phyloP scores from a whole-genome alignment of 2,329 filamentous ascomycete species.

The Fusarium metavorans region DNA sequence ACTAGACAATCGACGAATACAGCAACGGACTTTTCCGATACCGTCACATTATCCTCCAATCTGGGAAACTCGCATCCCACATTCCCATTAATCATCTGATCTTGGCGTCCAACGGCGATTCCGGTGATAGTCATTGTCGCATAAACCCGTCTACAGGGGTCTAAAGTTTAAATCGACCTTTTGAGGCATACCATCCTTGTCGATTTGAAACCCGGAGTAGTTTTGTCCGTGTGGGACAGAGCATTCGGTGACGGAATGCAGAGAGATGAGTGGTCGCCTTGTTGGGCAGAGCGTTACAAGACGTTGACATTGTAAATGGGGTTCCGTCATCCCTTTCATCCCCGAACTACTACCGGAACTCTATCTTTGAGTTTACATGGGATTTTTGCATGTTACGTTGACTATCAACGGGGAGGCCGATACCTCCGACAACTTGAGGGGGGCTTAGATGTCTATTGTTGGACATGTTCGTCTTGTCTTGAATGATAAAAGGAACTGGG shows the following conservation, averaged over 20 bases:
- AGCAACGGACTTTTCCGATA: background rate
- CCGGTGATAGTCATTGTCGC: background rate
- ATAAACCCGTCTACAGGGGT: background rate
- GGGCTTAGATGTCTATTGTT: background rate
- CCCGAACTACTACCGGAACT: background rate
- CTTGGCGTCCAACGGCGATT: background rate
- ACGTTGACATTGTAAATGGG: background rate
- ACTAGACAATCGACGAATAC: background rate
- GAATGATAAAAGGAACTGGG: background rate
- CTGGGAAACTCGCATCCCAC: background rate
- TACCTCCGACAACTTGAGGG: background rate
- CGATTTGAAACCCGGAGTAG: background rate
- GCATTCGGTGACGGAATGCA: background rate
- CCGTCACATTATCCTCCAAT: background rate
- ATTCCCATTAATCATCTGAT: background rate
- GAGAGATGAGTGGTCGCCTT: background rate
- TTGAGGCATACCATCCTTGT: background rate
- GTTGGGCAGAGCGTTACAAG: background rate
- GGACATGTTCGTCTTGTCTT: background rate
- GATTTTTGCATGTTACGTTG: background rate
- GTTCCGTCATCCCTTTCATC: background rate
- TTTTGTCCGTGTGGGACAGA: conserved; percentile 2
- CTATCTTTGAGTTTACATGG: background rate
- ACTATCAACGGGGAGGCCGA: background rate
- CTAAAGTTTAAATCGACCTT: background rate